Evolutionary conservation across 2,329 filamentous ascomycete genomes (phyloP).

Genomic region (Alternaria sp.): DNA sequence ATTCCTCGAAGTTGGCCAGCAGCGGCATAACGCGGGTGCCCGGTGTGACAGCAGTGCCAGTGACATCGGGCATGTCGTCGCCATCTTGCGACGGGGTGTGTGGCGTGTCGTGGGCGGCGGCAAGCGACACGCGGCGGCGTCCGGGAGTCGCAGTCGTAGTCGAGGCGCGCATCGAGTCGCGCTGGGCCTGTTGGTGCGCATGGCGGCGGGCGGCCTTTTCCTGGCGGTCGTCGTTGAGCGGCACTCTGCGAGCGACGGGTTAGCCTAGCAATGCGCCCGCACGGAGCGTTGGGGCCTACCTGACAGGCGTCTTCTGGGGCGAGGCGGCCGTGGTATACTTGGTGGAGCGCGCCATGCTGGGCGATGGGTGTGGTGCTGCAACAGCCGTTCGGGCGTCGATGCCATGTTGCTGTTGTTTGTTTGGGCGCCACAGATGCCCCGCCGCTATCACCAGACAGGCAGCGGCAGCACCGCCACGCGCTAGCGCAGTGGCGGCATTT

Average conservation of each 20-base stretch:
- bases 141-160: slow-evolving; percentile 69
- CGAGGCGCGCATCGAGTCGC: slow-evolving; percentile 87
- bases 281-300: slow-evolving; percentile 18
- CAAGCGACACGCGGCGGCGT: slow-evolving; percentile 67
- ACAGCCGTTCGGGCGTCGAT: slow-evolving; percentile 12
- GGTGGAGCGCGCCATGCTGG: slow-evolving; percentile 62
- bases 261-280: slow-evolving; percentile 1
- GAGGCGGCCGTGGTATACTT: slow-evolving; percentile 54
- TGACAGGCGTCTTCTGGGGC: slow-evolving; percentile 54
- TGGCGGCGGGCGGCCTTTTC: slow-evolving; percentile 92
- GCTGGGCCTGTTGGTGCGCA: slow-evolving; percentile 85
- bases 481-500: background rate
- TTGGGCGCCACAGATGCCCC: background rate
- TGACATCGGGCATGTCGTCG: slow-evolving; percentile 66
- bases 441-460: background rate
- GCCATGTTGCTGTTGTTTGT: slow-evolving; percentile 25
- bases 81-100: slow-evolving; percentile 54
- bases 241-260: slow-evolving; percentile 67
- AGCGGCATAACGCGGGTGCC: slow-evolving; percentile 91
- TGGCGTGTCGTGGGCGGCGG: slow-evolving; percentile 56
- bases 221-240: slow-evolving; percentile 91
- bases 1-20: slow-evolving; percentile 97
- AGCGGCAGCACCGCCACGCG: background rate
- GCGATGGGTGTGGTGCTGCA: slow-evolving; percentile 15
- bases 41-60: slow-evolving; percentile 81